Conservation (phyloP, 345 rosid species). For the Psidium guajava region DNA sequence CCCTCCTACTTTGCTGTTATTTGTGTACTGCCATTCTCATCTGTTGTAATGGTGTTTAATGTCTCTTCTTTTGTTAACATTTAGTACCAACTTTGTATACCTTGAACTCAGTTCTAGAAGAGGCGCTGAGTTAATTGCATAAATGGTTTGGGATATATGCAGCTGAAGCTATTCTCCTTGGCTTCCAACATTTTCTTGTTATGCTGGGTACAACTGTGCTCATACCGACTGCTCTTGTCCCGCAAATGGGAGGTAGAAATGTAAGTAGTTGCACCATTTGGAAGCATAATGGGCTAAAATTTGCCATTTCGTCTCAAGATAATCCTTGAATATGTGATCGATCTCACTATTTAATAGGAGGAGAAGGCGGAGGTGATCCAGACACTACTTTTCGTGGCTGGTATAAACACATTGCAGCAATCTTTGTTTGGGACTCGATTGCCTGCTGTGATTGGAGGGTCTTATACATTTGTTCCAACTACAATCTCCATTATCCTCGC, state of each 20-base stretch:
- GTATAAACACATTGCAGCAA: conserved; percentile 86
- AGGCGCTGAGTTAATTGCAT: neutral
- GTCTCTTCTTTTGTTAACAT: neutral
- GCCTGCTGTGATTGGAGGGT: conserved; percentile 93
- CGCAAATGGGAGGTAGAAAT: conserved; percentile 99
- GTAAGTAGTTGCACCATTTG: conserved; percentile 28
- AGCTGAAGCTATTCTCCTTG: conserved; percentile 94
- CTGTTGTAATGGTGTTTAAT: neutral
- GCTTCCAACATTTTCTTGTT: conserved; percentile 94
- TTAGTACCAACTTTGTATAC: neutral
- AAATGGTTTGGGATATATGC: conserved; percentile 10
- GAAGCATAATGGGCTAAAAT: neutral
- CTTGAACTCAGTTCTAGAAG: neutral
- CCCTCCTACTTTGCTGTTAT: neutral
- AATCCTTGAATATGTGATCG: neutral
- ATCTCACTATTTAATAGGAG: conserved; percentile 31
- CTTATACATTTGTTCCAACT: conserved; percentile 83
- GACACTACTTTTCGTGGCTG: conserved; percentile 92
- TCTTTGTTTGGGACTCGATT: conserved; percentile 73
- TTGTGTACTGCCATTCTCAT: neutral
- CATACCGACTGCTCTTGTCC: conserved; percentile 89
- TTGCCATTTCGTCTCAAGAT: neutral
- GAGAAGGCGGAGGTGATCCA: conserved; percentile 94
- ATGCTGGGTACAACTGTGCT: conserved; percentile 94
- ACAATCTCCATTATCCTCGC: conserved; percentile 91